Evolutionary conservation across 768 basidiomycete genomes (phyloP).

Genomic region (Boletus pseudo-olivaceus): DNA sequence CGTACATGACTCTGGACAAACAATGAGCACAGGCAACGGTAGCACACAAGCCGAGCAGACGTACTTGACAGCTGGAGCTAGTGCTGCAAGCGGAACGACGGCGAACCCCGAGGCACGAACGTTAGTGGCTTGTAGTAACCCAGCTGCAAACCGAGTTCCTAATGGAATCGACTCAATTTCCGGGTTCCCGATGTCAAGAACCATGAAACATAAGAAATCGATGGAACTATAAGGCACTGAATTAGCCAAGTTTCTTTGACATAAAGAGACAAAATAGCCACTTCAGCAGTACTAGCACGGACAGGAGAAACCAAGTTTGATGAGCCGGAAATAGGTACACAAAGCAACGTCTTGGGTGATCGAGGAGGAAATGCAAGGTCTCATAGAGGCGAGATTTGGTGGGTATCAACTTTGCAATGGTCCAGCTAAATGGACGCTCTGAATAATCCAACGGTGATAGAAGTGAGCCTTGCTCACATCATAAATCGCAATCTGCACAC

Average conservation of each 20-base stretch:
- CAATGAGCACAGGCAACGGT: not conserved
- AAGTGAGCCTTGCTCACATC: slow-evolving; percentile 54
- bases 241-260: not conserved
- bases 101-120: slow-evolving; percentile 88
- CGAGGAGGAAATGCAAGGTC: slow-evolving; percentile 86
- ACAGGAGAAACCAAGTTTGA: slow-evolving; percentile 88
- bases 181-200: slow-evolving; percentile 81
- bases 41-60: slow-evolving; percentile 23
- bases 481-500: slow-evolving; percentile 64
- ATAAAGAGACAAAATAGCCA: slow-evolving; percentile 24
- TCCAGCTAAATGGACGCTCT: slow-evolving; percentile 56
- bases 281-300: slow-evolving; percentile 67
- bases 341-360: slow-evolving; percentile 92
- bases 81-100: slow-evolving; percentile 63
- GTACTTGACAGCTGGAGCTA: slow-evolving; percentile 89
- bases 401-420: slow-evolving; percentile 58
- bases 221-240: slow-evolving; percentile 45
- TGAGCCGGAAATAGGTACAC: slow-evolving; percentile 89
- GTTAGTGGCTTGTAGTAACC: slow-evolving; percentile 73
- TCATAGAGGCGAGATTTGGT: slow-evolving; percentile 60
- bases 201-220: slow-evolving; percentile 89
- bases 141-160: slow-evolving; percentile 66
- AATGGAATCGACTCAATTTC: slow-evolving; percentile 65
- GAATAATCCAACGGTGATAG: not conserved
- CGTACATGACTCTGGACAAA: slow-evolving; percentile 65